Conservation (phyloP, 2,329 filamentous ascomycete species). For the Aspergillus caelatus region DNA sequence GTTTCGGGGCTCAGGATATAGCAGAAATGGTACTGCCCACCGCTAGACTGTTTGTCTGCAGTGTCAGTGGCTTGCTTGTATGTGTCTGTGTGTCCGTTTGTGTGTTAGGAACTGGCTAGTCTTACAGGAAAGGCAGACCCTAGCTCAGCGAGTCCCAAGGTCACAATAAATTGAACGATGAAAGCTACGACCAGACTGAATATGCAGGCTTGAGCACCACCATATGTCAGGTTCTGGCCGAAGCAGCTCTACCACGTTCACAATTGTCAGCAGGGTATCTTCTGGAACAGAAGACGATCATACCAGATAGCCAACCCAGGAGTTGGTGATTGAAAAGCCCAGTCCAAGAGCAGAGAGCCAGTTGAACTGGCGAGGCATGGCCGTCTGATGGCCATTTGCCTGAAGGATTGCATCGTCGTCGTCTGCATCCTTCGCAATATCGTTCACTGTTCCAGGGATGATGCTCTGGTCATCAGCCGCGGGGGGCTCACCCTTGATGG, state of each 20-base stretch:
- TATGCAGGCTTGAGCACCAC: constrained; percentile 24
- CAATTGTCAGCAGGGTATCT: background rate
- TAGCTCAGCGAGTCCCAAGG: constrained; percentile 27
- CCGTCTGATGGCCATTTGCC: background rate
- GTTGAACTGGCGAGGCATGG: constrained; percentile 7
- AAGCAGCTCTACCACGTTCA: constrained; percentile 8
- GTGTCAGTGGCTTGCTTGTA: background rate
- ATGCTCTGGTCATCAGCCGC: background rate
- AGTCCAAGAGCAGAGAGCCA: constrained; percentile 5
- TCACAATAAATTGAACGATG: constrained; percentile 24
- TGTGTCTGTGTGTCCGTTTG: background rate
- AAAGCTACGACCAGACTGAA: constrained; percentile 24
- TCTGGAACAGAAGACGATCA: background rate
- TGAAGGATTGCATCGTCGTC: constrained; percentile 1
- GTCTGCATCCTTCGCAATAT: background rate
- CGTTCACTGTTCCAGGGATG: background rate
- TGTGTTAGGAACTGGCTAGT: constrained; percentile 20
- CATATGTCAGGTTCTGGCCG: constrained; percentile 15
- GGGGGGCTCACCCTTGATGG: background rate
- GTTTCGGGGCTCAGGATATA: constrained; percentile 21
- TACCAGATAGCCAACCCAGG: constrained; percentile 10
- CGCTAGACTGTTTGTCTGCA: background rate
- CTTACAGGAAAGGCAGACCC: constrained; percentile 28
- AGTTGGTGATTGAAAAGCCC: constrained; percentile 9
- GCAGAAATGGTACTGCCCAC: constrained; percentile 19